Conservation (phyloP, 257 asterid genomes). For the Leptodermis oblonga region DNA sequence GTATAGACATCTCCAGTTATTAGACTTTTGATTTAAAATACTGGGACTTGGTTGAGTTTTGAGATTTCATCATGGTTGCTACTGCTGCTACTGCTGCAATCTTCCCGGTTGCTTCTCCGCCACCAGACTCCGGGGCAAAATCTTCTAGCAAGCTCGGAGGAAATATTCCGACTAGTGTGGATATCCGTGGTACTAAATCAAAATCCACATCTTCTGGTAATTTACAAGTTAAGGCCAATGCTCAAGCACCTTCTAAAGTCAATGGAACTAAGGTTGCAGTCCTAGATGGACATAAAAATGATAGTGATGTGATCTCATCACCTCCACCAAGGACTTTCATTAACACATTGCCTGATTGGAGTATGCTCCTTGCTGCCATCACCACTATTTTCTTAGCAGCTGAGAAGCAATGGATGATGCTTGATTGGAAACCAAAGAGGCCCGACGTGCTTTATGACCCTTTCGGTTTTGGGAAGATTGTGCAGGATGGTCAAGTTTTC, state of each 20-base stretch:
- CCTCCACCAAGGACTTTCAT: constrained; percentile 86
- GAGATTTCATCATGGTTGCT: constrained; percentile 56
- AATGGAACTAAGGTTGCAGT: constrained; percentile 85
- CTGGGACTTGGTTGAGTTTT: constrained; percentile 7
- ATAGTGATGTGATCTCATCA: constrained; percentile 51
- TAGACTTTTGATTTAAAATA: neutral
- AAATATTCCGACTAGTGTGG: constrained; percentile 53
- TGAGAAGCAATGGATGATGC: constrained; percentile 99
- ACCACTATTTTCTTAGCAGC: constrained; percentile 95
- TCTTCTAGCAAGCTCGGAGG: constrained; percentile 56
- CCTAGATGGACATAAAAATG: constrained; percentile 61
- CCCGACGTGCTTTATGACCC: constrained; percentile 76
- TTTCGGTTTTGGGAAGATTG: constrained; percentile 79
- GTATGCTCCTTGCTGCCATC: constrained; percentile 96
- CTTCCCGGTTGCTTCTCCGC: constrained; percentile 53
- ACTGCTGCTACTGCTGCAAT: constrained; percentile 76
- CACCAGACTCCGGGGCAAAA: constrained; percentile 57
- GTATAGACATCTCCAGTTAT: neutral
- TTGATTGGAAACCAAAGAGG: constrained; percentile 97
- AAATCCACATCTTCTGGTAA: constrained; percentile 62
- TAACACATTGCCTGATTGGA: constrained; percentile 97
- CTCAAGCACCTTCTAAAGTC: constrained; percentile 89
- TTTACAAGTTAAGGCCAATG: constrained; percentile 65
- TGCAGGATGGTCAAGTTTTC: constrained; percentile 76
- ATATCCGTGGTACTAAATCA: constrained; percentile 54